These are phyloP conservation scores for Vaccinium macrocarpon DNA, from an alignment of 148 eudicot species.

Conservation along the genomic window DNA sequence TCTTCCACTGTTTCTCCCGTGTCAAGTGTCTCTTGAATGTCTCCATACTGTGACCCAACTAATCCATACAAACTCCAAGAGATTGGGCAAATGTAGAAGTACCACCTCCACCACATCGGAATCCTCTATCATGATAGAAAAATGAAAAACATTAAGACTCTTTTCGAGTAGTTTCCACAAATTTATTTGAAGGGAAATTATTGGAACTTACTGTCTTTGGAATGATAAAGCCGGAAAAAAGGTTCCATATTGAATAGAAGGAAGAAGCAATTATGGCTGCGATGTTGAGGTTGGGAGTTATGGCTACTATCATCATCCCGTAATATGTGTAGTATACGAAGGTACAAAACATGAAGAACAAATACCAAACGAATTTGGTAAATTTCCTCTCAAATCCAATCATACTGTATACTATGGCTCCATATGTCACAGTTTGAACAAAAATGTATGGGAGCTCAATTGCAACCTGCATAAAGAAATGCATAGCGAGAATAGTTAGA, in stretches of 20 bases:
- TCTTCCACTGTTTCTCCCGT: constrained; percentile 34
- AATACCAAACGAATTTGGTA: constrained; percentile 52
- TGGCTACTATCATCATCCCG: constrained; percentile 60
- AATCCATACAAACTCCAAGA: constrained; percentile 69
- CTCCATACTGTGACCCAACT: constrained; percentile 60
- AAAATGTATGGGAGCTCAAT: constrained; percentile 23
- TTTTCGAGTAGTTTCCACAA: neutral
- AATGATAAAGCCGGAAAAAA: constrained; percentile 37
- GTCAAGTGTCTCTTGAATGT: constrained; percentile 26
- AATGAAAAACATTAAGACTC: neutral
- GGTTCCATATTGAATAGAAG: constrained; percentile 47
- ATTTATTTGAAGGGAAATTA: neutral
- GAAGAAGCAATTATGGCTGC: constrained; percentile 60
- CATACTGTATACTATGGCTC: constrained; percentile 53
- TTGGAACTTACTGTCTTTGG: constrained; percentile 29
- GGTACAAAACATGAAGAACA: constrained; percentile 64
- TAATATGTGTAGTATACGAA: constrained; percentile 60
- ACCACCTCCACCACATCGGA: constrained; percentile 74
- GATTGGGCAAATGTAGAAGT: constrained; percentile 53
- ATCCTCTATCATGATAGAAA: constrained; percentile 34
- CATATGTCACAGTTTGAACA: constrained; percentile 44
- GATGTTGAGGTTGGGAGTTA: constrained; percentile 17
- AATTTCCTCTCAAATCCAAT: constrained; percentile 57
- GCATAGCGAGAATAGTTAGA: no score
- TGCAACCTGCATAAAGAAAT: constrained; percentile 35